phyloP scores from a whole-genome alignment of 2,329 filamentous ascomycete species.

The Fusarium sulawesiense region DNA sequence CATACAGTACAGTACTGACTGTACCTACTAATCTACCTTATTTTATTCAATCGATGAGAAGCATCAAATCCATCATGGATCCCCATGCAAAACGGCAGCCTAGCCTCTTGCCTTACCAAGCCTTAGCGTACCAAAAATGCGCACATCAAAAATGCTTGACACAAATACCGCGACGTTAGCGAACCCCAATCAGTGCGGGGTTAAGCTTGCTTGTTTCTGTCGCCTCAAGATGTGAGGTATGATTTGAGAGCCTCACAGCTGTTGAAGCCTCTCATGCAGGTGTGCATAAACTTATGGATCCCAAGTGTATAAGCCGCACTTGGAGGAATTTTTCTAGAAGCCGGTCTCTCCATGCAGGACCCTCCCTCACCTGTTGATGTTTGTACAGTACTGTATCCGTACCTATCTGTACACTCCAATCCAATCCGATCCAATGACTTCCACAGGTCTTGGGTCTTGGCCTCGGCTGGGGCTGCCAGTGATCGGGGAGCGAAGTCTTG shows the following conservation, averaged over 20 bases:
- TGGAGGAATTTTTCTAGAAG: constrained; percentile 47
- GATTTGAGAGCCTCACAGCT: constrained; percentile 28
- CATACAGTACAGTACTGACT: neutral
- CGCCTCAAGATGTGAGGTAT: constrained; percentile 13
- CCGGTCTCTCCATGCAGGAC: constrained; percentile 28
- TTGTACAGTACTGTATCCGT: neutral
- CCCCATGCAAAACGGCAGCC: constrained; percentile 30
- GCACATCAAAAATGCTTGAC: constrained; percentile 20
- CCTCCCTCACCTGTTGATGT: neutral
- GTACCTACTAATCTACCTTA: neutral
- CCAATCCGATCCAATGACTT: constrained; percentile 15
- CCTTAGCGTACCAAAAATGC: constrained; percentile 21
- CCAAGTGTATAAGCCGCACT: constrained; percentile 22
- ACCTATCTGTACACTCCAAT: neutral
- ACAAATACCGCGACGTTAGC: constrained; percentile 15
- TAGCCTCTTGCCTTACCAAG: constrained; percentile 12
- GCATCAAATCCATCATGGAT: constrained; percentile 1
- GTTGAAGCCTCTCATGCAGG: constrained; percentile 30
- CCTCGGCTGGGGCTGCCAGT: constrained; percentile 23
- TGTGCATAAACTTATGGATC: constrained; percentile 25
- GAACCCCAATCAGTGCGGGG: neutral
- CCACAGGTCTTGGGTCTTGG: constrained; percentile 10
- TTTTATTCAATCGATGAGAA: constrained; percentile 9
- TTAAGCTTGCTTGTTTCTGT: constrained; percentile 24
- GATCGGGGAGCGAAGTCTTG: constrained; percentile 35